Evolutionary conservation across 805 yeast species (phyloP), one percentile per base, ranked within the genome.

Genomic region (Hanseniaspora pseudoguilliermondii): DNA sequence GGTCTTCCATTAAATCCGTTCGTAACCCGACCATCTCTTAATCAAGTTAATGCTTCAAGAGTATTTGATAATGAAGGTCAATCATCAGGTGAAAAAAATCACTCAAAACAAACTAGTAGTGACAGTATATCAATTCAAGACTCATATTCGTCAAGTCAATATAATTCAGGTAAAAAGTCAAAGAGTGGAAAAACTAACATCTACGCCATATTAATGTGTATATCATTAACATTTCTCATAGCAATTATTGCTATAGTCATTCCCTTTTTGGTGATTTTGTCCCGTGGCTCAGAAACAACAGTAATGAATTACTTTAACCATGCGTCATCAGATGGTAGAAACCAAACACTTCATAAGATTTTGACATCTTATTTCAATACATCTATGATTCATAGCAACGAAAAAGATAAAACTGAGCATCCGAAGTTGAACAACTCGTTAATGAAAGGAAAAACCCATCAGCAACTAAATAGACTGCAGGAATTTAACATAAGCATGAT

Each of bases 211-310:
- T 13, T 48, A n/a, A 38, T 48, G 36, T 48, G 52, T 16, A 23
- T 48, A 20, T 38, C 36, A 0, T 39, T 48, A 23, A 48, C 52
- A 25, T 39, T 25, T 16, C 40, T 48, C 15, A 23, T 48, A 15
- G 52, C 52, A 11, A 18, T 25, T 10, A 23, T 48, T 9, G 52
- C 52, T 16, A 38, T 39, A 39, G 21, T 39, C 6, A 27, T 41
- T 8, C 49, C 57, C 5, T 57, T 63, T 18, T 9, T 49, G 1
- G 60, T 68, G 1, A 59, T 68, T 2, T 63, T 66, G 25, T 59
- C 69, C 1, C 60, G 65, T 38, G 77, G 76, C 0, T 68, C 73
- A 1, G 65, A 62, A 43, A 29, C 50, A 1, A 54, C 65, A 5
- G 67, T 69, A 3, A 47, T 51, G 20, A 63, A 58, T 1, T 74